phyloP scores from a whole-genome alignment of 2,329 filamentous ascomycete species.

The Helminthosporium solani region DNA sequence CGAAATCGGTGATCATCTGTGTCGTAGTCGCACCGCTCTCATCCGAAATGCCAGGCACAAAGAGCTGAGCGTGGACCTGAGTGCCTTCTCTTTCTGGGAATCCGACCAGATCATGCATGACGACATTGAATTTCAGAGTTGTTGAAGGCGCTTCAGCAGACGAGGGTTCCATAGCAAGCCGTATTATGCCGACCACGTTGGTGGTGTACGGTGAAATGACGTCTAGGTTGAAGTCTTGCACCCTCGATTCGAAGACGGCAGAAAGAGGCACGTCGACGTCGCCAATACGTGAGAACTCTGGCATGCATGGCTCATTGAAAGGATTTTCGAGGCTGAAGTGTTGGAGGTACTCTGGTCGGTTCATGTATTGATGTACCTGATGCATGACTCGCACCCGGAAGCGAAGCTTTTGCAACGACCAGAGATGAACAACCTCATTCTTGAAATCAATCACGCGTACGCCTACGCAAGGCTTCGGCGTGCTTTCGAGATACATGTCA shows the following conservation, averaged over 20 bases:
- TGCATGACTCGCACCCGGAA: conserved; percentile 88
- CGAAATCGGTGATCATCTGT: conserved; percentile 90
- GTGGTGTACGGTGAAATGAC: conserved; percentile 90
- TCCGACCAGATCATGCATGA: conserved; percentile 93
- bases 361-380: conserved; percentile 94
- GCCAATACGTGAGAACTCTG: conserved; percentile 86
- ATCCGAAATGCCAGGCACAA: conserved; percentile 85
- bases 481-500: conserved; percentile 76
- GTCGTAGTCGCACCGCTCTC: conserved; percentile 87
- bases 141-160: conserved; percentile 88
- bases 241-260: conserved; percentile 89
- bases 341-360: conserved; percentile 90
- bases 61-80: conserved; percentile 95
- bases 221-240: conserved; percentile 91
- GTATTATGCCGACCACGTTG: conserved; percentile 85
- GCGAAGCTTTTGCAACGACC: conserved; percentile 91
- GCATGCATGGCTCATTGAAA: conserved; percentile 87
- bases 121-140: conserved; percentile 95
- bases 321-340: conserved; percentile 92
- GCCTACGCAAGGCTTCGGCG: conserved; percentile 85
- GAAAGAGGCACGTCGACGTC: conserved; percentile 90
- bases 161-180: conserved; percentile 88
- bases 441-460: conserved; percentile 90
- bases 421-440: conserved; percentile 80
- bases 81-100: conserved; percentile 96